Evolutionary conservation across 257 asterid genomes (phyloP).

Genomic region (Vinca minor): DNA sequence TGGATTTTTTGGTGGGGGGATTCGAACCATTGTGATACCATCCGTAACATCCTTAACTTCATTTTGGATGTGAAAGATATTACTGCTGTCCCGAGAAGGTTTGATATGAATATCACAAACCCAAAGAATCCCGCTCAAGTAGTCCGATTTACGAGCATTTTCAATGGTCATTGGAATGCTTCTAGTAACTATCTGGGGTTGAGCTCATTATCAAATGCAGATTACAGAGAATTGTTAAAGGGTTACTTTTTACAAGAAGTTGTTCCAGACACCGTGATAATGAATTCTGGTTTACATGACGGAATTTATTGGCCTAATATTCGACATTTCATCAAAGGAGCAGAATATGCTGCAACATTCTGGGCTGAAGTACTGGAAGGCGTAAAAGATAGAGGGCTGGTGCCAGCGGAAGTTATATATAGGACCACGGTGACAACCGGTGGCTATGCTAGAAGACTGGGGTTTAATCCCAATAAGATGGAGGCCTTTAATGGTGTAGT

Average conservation of each 20-base stretch:
- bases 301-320: slow-evolving; percentile 63
- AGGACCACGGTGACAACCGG: slow-evolving; percentile 84
- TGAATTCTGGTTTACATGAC: slow-evolving; percentile 90
- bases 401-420: slow-evolving; percentile 48
- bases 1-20: slow-evolving; percentile 99
- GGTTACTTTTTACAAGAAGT: slow-evolving; percentile 41
- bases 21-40: slow-evolving; percentile 83
- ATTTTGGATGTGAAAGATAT: slow-evolving; percentile 43
- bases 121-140: slow-evolving; percentile 54
- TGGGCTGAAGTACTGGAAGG: slow-evolving; percentile 57
- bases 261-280: slow-evolving; percentile 68
- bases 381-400: slow-evolving; percentile 38
- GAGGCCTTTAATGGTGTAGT: slow-evolving; percentile 83
- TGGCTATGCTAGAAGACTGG: slow-evolving; percentile 60
- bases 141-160: slow-evolving; percentile 70
- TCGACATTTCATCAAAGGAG: slow-evolving; percentile 44
- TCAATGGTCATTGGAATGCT: slow-evolving; percentile 65
- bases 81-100: slow-evolving; percentile 46
- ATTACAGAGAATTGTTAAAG: slow-evolving; percentile 37
- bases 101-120: slow-evolving; percentile 64
- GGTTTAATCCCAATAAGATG: slow-evolving; percentile 84
- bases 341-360: slow-evolving; percentile 56
- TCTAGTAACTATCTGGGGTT: slow-evolving; percentile 63
- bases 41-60: slow-evolving; percentile 65
- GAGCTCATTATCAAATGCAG: slow-evolving; percentile 42